phyloP scores from a whole-genome alignment of 2,329 filamentous ascomycete species.

The Juglanconis sp. region DNA sequence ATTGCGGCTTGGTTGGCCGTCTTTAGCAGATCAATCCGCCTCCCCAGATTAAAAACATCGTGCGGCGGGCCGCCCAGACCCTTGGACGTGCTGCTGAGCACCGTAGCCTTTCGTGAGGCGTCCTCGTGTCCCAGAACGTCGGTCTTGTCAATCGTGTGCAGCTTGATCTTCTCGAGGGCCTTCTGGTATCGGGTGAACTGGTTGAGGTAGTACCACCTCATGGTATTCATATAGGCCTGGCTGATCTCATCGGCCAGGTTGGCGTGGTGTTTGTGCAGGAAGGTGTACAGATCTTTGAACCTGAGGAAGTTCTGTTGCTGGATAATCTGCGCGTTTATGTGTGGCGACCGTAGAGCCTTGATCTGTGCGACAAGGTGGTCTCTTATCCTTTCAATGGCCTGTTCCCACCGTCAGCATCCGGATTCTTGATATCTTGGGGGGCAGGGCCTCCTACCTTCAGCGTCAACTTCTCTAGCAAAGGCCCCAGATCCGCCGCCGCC shows the following conservation, averaged over 20 bases:
- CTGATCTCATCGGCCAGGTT: constrained; percentile 86
- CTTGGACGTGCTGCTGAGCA: constrained; percentile 48
- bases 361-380: constrained; percentile 94
- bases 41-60: constrained; percentile 85
- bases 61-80: constrained; percentile 57
- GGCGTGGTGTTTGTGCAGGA: constrained; percentile 77
- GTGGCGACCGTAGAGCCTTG: constrained; percentile 87
- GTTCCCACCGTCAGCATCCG: not conserved
- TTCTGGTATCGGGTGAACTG: constrained; percentile 87
- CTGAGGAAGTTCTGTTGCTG: constrained; percentile 88
- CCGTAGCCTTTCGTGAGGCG: constrained; percentile 59
- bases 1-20: constrained; percentile 71
- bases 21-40: constrained; percentile 78
- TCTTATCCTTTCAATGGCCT: constrained; percentile 89
- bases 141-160: constrained; percentile 78
- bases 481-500: constrained; percentile 78
- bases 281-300: constrained; percentile 84
- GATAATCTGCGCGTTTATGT: constrained; percentile 95
- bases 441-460: constrained; percentile 57
- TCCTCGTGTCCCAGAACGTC: constrained; percentile 82
- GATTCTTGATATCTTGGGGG: not conserved
- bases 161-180: constrained; percentile 77
- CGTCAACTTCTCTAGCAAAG: constrained; percentile 78
- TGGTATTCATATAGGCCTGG: constrained; percentile 94
- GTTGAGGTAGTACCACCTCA: constrained; percentile 95